Conservation (phyloP, 2,329 filamentous ascomycete genomes). For the Hirsutella thompsonii region DNA sequence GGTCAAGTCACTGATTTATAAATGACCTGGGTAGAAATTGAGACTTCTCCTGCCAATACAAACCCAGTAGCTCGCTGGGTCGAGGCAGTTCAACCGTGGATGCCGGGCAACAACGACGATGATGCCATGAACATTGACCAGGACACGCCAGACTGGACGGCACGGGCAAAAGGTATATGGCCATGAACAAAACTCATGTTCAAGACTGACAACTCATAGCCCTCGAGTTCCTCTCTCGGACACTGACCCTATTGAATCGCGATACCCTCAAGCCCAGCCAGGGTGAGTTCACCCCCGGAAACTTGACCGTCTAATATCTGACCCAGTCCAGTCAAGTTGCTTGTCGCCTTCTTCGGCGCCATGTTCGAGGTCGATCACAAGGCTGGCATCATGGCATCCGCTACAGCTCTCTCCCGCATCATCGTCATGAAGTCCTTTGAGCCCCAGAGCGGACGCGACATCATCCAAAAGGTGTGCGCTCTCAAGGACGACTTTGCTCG, state of each 20-base stretch:
- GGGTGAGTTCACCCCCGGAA: conserved; percentile 16
- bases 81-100: conserved; percentile 41
- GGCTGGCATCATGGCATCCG: conserved; percentile 41
- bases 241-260: conserved; percentile 33
- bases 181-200: not conserved
- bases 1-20: not conserved
- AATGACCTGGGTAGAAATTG: conserved; percentile 24
- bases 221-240: conserved; percentile 42
- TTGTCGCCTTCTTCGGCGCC: conserved; percentile 42
- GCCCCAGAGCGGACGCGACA: conserved; percentile 30
- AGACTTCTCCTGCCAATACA: conserved; percentile 27
- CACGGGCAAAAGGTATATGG: conserved; percentile 34
- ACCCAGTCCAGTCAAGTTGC: conserved; percentile 24
- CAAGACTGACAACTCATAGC: conserved; percentile 21
- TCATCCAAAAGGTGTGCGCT: conserved; percentile 34
- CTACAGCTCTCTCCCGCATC: conserved; percentile 37
- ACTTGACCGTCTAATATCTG: not conserved
- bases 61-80: conserved; percentile 41
- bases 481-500: conserved; percentile 44
- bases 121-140: conserved; percentile 23
- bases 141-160: conserved; percentile 35
- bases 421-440: conserved; percentile 37
- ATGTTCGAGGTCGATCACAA: conserved; percentile 48
- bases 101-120: conserved; percentile 28
- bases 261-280: conserved; percentile 36